These are phyloP conservation scores for Fusarium hostae DNA, from an alignment of 2,329 filamentous ascomycete species.

Conservation along the genomic window DNA sequence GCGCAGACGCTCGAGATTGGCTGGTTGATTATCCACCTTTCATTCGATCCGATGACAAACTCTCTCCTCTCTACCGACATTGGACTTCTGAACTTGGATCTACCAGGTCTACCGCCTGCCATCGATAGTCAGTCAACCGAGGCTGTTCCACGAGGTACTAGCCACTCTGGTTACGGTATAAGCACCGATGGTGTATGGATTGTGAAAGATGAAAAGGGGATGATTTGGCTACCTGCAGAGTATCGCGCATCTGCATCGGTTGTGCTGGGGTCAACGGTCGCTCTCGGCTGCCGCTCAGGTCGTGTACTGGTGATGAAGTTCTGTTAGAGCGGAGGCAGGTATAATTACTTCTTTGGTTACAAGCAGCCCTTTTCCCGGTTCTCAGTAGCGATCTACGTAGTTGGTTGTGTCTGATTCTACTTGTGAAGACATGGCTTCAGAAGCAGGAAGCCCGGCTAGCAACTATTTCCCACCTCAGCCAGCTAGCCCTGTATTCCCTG, in stretches of 20 bases:
- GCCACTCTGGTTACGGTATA: not conserved
- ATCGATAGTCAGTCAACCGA: not conserved
- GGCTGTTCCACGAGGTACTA: not conserved
- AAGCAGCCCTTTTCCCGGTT: not conserved
- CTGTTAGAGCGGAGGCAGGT: not conserved
- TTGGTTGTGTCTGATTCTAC: too few relatives aligned
- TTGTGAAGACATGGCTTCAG: too few relatives aligned
- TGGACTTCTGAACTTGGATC: not conserved
- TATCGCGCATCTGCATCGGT: not conserved
- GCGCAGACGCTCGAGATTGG: not conserved
- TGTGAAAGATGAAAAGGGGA: not conserved
- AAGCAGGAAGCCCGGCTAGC: too few relatives aligned
- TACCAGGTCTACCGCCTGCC: not conserved
- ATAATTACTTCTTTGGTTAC: not conserved
- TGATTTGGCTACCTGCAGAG: not conserved
- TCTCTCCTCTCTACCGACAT: not conserved
- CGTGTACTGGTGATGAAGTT: conserved; percentile 24
- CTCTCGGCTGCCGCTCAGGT: conserved; percentile 9
- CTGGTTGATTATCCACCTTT: not conserved
- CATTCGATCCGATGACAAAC: not conserved
- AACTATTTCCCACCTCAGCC: too few relatives aligned
- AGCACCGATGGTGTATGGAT: not conserved
- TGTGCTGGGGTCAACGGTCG: not conserved
- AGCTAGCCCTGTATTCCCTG: too few relatives aligned
- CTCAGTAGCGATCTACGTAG: too few relatives aligned